Evolutionary conservation across 768 basidiomycete genomes (phyloP).

Genomic region (Mycena amicta): DNA sequence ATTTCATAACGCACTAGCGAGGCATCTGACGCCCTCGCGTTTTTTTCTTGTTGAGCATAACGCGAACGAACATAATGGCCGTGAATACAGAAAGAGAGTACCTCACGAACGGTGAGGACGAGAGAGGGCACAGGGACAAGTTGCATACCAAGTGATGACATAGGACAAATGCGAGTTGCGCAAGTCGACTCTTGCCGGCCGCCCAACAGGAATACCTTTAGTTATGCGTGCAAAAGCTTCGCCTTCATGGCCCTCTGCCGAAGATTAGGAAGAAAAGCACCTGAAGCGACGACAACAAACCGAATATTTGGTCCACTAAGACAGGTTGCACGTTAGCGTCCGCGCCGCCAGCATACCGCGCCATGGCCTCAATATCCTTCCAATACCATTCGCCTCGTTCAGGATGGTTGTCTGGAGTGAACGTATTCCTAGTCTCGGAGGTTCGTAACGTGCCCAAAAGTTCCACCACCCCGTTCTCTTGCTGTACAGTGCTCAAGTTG

Average conservation of each 20-base stretch:
- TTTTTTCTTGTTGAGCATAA: constrained; percentile 59
- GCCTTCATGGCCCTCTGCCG: constrained; percentile 81
- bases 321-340: constrained; percentile 80
- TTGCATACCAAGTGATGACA: constrained; percentile 83
- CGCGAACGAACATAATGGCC: constrained; percentile 74
- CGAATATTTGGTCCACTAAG: constrained; percentile 87
- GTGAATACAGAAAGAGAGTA: constrained; percentile 88
- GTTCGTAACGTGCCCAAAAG: constrained; percentile 87
- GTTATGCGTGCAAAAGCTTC: constrained; percentile 60
- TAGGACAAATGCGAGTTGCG: constrained; percentile 95
- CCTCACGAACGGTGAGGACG: constrained; percentile 47
- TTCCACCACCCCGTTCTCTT: constrained; percentile 62
- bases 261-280: background rate
- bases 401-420: constrained; percentile 89
- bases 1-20: constrained; percentile 42
- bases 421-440: constrained; percentile 70
- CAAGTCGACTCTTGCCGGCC: constrained; percentile 79
- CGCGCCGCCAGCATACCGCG: constrained; percentile 74
- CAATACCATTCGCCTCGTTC: constrained; percentile 88
- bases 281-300: constrained; percentile 44
- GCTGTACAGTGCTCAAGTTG: constrained; percentile 29
- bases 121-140: background rate
- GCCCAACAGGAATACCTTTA: constrained; percentile 85
- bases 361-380: constrained; percentile 83
- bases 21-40: constrained; percentile 57